Base-by-base conservation (phyloP, 768 basidiomycete genomes). In the Panus rudis region DNA sequence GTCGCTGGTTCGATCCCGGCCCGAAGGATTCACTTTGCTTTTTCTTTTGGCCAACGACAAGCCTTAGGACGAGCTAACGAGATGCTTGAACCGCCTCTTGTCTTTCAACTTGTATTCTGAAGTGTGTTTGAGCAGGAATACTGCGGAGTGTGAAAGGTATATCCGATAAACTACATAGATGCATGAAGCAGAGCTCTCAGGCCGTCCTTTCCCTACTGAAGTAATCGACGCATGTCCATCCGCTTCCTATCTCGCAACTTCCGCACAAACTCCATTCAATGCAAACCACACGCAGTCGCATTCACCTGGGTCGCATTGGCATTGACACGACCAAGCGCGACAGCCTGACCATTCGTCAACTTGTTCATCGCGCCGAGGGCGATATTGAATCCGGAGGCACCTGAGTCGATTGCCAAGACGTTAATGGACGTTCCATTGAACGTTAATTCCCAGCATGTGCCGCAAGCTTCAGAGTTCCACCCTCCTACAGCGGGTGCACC, bases 371-470 rank as follows among this genome's bases (percentile, higher is more conserved):
- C 64, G 16, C 37, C 47, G 44, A 57, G 24, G 3, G 64, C 61
- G 40, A 67, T 54, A 50, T 63, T 68, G 53, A 71, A 76, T 4
- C 63, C 65, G 0, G 54, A 49, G 13, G 49, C 48, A 4, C 75
- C 65, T 35, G 68, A 62, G 51, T 83, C 78, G 19, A 84, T 62
- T 1, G 72, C 80, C 1, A 73, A 57, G 10, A 81, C 55, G 30
- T 66, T 69, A 57, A 80, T 64, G 41, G 54, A 69, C 43, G 47
- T 67, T 17, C 65, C 64, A 4, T 65, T 64, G 58, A 69, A 81
- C 4, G 72, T 70, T 49, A 83, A 55, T 45, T 66, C 42, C 78
- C 78, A 84, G 60, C 82, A 84, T 20, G 70, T 68, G 2, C 78
- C 78, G 51, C 81, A 84, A 33, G 65, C 61, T 2, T 57, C 46